Percentiles rank a stretch among this genome's conserved stretches.
Evolutionary conservation across 2,329 filamentous ascomycete species (phyloP).

Genomic region (Aspergillus eucalypticola): DNA sequence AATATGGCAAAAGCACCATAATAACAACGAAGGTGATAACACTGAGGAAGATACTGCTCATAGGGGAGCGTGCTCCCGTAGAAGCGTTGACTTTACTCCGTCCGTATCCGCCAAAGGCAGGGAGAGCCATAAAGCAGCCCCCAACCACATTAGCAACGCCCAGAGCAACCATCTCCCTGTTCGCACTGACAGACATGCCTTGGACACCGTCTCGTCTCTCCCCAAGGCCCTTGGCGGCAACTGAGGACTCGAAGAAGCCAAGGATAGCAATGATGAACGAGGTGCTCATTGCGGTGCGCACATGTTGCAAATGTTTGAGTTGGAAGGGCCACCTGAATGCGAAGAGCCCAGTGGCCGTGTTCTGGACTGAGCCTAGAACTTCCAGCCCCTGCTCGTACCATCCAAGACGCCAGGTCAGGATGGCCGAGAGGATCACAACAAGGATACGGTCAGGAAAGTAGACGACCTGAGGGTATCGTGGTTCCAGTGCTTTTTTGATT

Average conservation of each 20-base stretch:
- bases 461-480: constrained; percentile 74
- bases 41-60: constrained; percentile 87
- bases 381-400: constrained; percentile 82
- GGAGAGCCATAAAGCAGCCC: constrained; percentile 87
- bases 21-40: constrained; percentile 80
- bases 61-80: constrained; percentile 87
- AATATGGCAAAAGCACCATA: constrained; percentile 80
- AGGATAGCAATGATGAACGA: constrained; percentile 90
- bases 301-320: constrained; percentile 72
- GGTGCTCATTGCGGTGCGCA: constrained; percentile 83
- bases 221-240: constrained; percentile 88
- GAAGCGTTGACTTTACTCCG: constrained; percentile 92
- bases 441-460: constrained; percentile 91
- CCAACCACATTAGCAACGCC: constrained; percentile 90
- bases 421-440: constrained; percentile 80
- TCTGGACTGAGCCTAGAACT: constrained; percentile 78
- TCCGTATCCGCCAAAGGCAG: constrained; percentile 93
- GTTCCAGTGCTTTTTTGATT: constrained; percentile 77
- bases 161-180: constrained; percentile 88
- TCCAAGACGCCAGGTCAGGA: constrained; percentile 72
- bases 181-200: constrained; percentile 81
- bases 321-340: constrained; percentile 85
- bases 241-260: constrained; percentile 97
- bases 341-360: constrained; percentile 70
- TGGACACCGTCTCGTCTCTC: constrained; percentile 66